Evolutionary conservation across 169 alveolate genomes (phyloP), one percentile per base, ranked within the genome.

Genomic region (Ichthyophthirius multifiliis): DNA sequence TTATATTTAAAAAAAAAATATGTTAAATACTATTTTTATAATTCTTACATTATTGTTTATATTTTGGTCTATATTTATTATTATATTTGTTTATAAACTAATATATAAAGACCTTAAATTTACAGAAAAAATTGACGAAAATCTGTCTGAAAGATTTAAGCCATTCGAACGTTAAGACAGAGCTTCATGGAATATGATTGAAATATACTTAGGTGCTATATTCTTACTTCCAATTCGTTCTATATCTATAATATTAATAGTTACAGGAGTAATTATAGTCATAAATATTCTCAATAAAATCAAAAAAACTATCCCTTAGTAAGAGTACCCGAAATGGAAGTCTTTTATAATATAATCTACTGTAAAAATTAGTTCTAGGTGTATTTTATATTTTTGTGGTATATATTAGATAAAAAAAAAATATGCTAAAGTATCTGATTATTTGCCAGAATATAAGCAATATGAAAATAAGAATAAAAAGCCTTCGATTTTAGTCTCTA

Each of bases 111-210:
- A 41, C 7, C 46, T 18, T 41, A 67, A 67, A 67, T 67, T 37
- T 20, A 37, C 77, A n/a, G 77, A 67, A 37, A 5, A 67, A 5
- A 32, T 67, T 2, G 64, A 67, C 34, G 64, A 47, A 7, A 67
- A 65, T 45, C n/a, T 78, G 12, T 45, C 43, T 16, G 82, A 71
- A 15, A 41, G 41, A 20, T 81, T 35, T 18, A 44, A 55, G 45
- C 86, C 86, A 43, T 81, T 81, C 32, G 74, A 43, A 43, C 71
- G 86, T 27, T 47, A 39, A 23, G 86, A 81, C 6, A 31, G 48
- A 31, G 37, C 34, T 5, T 12, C n/a, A 7, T 81, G 86, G 86
- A 71, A 55, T 62, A 15, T 55, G 18, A 43, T 35, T 2, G 76
- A 73, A 62, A 71, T 81, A 39, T 71, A 81, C 62, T 39, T 81